These are phyloP conservation scores for Collybia nuda DNA, from an alignment of 768 basidiomycete genomes.

Conservation along the genomic window DNA sequence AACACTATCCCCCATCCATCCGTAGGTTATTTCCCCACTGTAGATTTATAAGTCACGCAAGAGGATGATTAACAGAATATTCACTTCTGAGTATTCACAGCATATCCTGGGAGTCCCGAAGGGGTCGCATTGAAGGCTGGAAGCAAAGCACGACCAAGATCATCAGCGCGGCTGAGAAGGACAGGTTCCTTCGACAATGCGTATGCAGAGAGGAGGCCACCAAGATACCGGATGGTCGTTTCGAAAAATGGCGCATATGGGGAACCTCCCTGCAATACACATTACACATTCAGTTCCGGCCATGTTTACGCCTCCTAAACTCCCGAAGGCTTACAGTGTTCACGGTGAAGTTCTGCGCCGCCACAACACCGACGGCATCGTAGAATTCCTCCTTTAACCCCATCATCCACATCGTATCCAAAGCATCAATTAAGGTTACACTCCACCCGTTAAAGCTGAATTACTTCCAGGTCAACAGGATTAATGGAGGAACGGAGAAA, in stretches of 20 bases:
- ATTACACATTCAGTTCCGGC: background rate
- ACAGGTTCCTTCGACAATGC: slow-evolving; percentile 63
- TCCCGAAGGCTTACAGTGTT: too few relatives aligned
- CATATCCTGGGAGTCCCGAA: slow-evolving; percentile 62
- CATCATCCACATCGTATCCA: slow-evolving; percentile 84
- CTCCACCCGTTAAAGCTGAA: slow-evolving; percentile 43
- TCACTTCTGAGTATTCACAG: slow-evolving; percentile 55
- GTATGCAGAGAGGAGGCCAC: slow-evolving; percentile 75
- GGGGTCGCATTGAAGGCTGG: slow-evolving; percentile 62
- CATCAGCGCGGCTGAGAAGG: slow-evolving; percentile 61
- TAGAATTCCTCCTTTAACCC: slow-evolving; percentile 67
- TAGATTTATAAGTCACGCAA: background rate
- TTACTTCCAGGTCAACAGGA: background rate
- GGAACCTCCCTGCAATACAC: slow-evolving; percentile 16
- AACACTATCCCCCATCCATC: slow-evolving; percentile 24
- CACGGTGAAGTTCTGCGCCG: slow-evolving; percentile 37
- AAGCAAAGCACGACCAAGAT: slow-evolving; percentile 61
- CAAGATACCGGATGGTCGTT: slow-evolving; percentile 76
- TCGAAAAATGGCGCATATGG: slow-evolving; percentile 60
- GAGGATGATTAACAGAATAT: slow-evolving; percentile 6
- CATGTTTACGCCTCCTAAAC: too few relatives aligned
- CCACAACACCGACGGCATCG: slow-evolving; percentile 50
- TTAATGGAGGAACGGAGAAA: background rate
- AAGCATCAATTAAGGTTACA: slow-evolving; percentile 69
- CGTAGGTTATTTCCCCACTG: slow-evolving; percentile 30